phyloP scores from a whole-genome alignment of 1,139 yeast genomes.

The Yamadazyma jaroonii region DNA sequence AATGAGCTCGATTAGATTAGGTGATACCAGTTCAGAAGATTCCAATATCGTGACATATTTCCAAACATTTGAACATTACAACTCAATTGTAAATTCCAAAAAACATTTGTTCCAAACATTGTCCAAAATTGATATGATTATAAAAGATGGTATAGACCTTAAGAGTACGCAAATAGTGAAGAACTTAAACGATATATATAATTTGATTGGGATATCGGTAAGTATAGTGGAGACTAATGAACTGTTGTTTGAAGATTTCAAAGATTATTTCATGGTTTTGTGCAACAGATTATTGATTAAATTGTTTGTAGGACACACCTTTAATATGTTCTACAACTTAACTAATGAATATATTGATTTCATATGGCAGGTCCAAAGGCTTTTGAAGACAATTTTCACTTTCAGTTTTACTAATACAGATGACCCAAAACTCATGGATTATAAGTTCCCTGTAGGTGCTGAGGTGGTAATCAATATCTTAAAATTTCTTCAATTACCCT shows the following conservation, averaged over 20 bases:
- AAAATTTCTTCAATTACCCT: constrained; percentile 11
- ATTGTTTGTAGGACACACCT: constrained; percentile 8
- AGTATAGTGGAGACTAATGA: constrained; percentile 8
- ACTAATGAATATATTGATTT: constrained; percentile 10
- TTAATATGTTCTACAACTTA: constrained; percentile 8
- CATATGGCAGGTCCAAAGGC: constrained; percentile 12
- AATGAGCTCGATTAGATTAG: constrained; percentile 4
- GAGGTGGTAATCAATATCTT: constrained; percentile 5
- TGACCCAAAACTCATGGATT: too few relatives aligned
- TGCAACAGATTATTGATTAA: constrained; percentile 5
- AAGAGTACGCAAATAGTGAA: not conserved
- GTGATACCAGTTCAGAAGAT: constrained; percentile 13
- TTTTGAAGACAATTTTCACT: constrained; percentile 8
- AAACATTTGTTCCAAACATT: constrained; percentile 18
- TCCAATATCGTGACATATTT: constrained; percentile 14
- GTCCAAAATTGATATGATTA: constrained; percentile 16
- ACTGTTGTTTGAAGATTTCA: constrained; percentile 10
- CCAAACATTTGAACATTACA: constrained; percentile 10
- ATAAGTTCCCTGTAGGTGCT: constrained; percentile 6
- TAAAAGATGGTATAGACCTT: constrained; percentile 11
- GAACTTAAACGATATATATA: constrained; percentile 10
- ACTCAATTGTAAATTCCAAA: constrained; percentile 8
- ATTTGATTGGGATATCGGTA: constrained; percentile 12
- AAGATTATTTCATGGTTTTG: constrained; percentile 9
- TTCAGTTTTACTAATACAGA: constrained; percentile 1